Conservation (phyloP, 441 rosid genomes). For the Euphorbia celastroides region DNA sequence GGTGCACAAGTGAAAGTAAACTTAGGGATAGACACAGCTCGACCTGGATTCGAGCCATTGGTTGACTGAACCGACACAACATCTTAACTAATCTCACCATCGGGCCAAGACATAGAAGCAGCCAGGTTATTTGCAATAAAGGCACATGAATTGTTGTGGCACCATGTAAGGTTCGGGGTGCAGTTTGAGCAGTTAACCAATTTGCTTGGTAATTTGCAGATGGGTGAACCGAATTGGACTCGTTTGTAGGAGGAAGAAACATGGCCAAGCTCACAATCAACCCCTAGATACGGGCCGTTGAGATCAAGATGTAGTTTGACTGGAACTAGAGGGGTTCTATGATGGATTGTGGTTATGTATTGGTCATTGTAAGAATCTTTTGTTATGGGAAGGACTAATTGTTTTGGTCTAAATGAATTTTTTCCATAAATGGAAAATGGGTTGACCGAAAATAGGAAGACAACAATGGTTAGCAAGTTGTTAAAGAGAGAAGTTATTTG, state of each 20-base stretch:
- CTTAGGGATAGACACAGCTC: conserved; percentile 16
- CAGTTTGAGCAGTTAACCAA: conserved; percentile 29
- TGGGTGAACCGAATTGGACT: conserved; percentile 35
- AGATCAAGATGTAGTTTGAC: conserved; percentile 45
- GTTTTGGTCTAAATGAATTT: conserved; percentile 46
- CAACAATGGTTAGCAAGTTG: too few relatives aligned
- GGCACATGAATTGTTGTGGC: conserved; percentile 52
- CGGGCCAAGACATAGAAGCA: background rate
- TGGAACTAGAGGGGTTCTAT: conserved; percentile 60
- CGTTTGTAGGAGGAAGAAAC: conserved; percentile 54
- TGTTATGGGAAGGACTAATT: conserved; percentile 47
- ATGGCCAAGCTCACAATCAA: conserved; percentile 49
- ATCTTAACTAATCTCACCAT: conserved; percentile 25
- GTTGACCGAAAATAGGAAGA: too few relatives aligned
- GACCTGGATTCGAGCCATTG: conserved; percentile 25
- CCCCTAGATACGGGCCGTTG: conserved; percentile 51
- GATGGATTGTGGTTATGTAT: conserved; percentile 43
- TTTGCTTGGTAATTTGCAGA: conserved; percentile 27
- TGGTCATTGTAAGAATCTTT: conserved; percentile 53
- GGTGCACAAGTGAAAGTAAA: conserved; percentile 24
- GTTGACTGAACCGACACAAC: conserved; percentile 25
- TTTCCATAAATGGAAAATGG: background rate
- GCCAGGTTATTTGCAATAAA: conserved; percentile 31
- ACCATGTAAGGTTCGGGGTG: conserved; percentile 39
- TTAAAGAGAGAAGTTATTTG: too few relatives aligned